A percentile compares a stretch with the other conserved stretches of the same genome.
phyloP scores from a whole-genome alignment of 495 filamentous ascomycete species.

The Lasiosphaeria hispida region DNA sequence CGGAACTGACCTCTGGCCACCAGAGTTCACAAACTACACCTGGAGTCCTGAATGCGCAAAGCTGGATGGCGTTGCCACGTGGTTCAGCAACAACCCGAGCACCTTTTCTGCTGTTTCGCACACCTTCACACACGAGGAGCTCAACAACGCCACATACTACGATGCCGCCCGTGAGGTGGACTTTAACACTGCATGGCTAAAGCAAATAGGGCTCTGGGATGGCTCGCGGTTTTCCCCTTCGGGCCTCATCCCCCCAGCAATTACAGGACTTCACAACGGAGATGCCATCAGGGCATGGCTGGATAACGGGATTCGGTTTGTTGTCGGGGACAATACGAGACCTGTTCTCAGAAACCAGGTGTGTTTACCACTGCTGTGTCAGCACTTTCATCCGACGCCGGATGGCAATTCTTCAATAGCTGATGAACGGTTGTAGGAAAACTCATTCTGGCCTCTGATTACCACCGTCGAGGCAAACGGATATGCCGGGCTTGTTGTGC shows the following conservation, averaged over 20 bases:
- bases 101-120: slow-evolving; percentile 58
- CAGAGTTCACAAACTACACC: slow-evolving; percentile 41
- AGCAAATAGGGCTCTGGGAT: slow-evolving; percentile 46
- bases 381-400: too few species aligned
- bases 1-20: slow-evolving; percentile 55
- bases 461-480: slow-evolving; percentile 51
- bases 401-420: neutral
- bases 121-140: slow-evolving; percentile 60
- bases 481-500: slow-evolving; percentile 55
- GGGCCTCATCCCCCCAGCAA: slow-evolving; percentile 62
- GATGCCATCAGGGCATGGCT: slow-evolving; percentile 59
- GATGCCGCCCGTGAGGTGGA: slow-evolving; percentile 57
- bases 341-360: slow-evolving; percentile 45
- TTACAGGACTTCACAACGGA: slow-evolving; percentile 64
- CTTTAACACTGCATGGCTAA: slow-evolving; percentile 60
- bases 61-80: slow-evolving; percentile 49
- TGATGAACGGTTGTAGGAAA: slow-evolving; percentile 20
- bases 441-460: slow-evolving; percentile 55
- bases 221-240: slow-evolving; percentile 44
- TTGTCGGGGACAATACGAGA: slow-evolving; percentile 63
- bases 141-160: slow-evolving; percentile 59
- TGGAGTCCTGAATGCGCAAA: slow-evolving; percentile 50
- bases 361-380: neutral
- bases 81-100: slow-evolving; percentile 54
- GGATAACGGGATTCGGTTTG: slow-evolving; percentile 58